Percentiles rank a stretch among this genome's conserved stretches.
These are phyloP conservation scores for Laburnicola sp. DNA, from an alignment of 2,329 filamentous ascomycete genomes.

Conservation along the genomic window DNA sequence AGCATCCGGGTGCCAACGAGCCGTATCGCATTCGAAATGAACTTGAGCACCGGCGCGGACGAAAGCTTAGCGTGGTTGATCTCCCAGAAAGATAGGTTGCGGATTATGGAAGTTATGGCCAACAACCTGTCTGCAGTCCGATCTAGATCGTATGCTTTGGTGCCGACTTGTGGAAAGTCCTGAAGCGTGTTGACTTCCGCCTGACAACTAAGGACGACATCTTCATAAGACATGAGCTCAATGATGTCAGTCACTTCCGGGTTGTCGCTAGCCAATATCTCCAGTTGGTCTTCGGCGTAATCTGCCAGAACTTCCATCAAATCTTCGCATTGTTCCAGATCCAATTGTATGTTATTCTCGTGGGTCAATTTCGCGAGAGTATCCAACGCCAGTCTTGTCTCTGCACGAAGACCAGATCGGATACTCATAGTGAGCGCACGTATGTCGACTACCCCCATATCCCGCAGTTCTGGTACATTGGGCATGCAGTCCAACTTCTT, in stretches of 20 bases:
- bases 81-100: conserved; percentile 86
- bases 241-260: conserved; percentile 86
- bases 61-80: conserved; percentile 77
- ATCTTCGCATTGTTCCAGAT: conserved; percentile 63
- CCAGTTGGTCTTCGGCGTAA: conserved; percentile 85
- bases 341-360: conserved; percentile 38
- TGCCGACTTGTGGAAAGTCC: conserved; percentile 74
- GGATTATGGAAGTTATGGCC: conserved; percentile 87
- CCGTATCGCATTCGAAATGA: conserved; percentile 80
- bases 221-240: conserved; percentile 81
- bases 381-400: conserved; percentile 88
- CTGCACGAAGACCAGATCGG: conserved; percentile 84
- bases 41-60: conserved; percentile 76
- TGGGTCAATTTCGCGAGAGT: conserved; percentile 73
- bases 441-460: conserved; percentile 87
- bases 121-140: conserved; percentile 84
- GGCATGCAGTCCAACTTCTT: conserved; percentile 70
- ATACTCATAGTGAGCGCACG: conserved; percentile 86
- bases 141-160: conserved; percentile 77
- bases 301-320: conserved; percentile 85
- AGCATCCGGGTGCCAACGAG: conserved; percentile 88
- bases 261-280: conserved; percentile 80
- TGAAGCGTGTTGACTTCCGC: conserved; percentile 72
- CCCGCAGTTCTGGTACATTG: conserved; percentile 71
- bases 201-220: conserved; percentile 77